Evolutionary conservation across 148 eudicot genomes (phyloP), one percentile per base, ranked within the genome.

Genomic region (Rhododendron mucronatum): DNA sequence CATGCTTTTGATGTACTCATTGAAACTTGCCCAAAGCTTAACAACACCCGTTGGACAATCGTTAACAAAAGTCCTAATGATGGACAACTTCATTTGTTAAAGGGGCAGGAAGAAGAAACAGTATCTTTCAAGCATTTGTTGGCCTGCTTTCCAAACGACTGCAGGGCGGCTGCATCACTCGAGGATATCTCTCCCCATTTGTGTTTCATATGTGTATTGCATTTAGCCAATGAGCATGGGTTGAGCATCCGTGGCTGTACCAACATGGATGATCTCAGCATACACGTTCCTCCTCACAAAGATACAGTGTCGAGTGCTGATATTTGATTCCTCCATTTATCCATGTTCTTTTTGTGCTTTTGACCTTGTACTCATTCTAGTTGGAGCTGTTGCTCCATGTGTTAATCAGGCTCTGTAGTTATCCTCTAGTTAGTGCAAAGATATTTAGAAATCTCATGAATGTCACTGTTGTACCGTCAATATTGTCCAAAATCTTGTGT

Each of bases 201-300:
- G 89, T 92, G 94, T 83, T 92, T 92, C 78, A 92, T 92, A 35
- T 92, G 94, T 83, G 80, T 92, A 33, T 77, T 92, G 84, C 94
- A 92, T 91, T 59, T 91, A 73, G 94, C 94, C 9, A 92, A 92
- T 45, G 94, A 92, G 86, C 92, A 89, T 16, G 92, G 91, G 7
- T 57, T 92, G 84, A 80, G 65, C 85, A 92, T 92, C 50, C 87
- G 81, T 65, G 94, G 91, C 55, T 88, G 81, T 44, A 50, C 89
- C 51, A 82, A 75, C 87, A 74, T 91, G 91, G 91, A 92, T 57
- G 94, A 92, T 80, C 89, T 92, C 75, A 89, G 45, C 78, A 90
- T 92, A 82, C 78, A 86, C 48, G 51, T 92, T 78, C 91, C 87
- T n/a, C 84, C 61, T 41, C 55, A 20, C 41, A 55, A 16, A 30